Evolutionary conservation across 768 basidiomycete genomes (phyloP).

Genomic region (Calvatia gigantea): DNA sequence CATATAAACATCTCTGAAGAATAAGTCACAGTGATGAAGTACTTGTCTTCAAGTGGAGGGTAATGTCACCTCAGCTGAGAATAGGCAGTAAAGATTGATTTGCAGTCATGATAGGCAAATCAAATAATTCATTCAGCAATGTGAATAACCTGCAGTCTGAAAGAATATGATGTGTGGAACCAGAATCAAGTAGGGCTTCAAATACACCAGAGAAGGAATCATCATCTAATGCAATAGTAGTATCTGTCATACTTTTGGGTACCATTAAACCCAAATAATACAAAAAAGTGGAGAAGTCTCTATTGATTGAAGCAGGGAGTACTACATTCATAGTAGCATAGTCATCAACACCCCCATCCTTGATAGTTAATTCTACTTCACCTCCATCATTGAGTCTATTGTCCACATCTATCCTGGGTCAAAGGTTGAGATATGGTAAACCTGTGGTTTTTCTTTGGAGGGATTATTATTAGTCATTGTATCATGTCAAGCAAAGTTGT

Average conservation of each 20-base stretch:
- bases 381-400: background rate
- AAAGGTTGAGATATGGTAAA: too few species aligned
- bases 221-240: too few species aligned
- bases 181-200: conserved; percentile 20
- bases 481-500: background rate
- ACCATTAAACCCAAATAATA: background rate
- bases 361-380: background rate
- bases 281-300: background rate
- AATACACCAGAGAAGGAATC: background rate
- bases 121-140: conserved; percentile 7
- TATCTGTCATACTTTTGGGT: too few species aligned
- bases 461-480: too few species aligned
- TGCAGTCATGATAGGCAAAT: conserved; percentile 15
- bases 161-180: conserved; percentile 20
- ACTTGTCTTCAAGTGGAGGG: conserved; percentile 2
- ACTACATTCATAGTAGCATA: background rate
- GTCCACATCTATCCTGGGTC: too few species aligned
- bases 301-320: background rate
- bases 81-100: conserved; percentile 16
- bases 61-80: conserved; percentile 15
- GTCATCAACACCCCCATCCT: background rate
- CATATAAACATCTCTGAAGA: conserved; percentile 21
- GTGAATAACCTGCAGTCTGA: conserved; percentile 14
- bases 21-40: conserved; percentile 8
- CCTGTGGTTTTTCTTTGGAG: too few species aligned